Conservation (phyloP, 257 asterid species). For the Voacanga thouarsii region DNA sequence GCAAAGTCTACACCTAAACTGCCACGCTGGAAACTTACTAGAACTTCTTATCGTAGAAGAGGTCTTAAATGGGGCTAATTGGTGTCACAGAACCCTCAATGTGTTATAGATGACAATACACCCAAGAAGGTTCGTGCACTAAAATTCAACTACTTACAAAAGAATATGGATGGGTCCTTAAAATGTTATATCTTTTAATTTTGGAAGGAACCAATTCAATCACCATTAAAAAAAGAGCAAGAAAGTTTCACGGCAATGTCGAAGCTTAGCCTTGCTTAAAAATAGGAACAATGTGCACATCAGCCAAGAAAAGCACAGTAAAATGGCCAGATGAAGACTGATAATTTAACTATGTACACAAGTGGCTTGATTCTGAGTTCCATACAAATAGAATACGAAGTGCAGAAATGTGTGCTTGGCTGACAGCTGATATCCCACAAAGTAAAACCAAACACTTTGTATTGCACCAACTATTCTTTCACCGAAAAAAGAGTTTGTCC, state of each 20-base stretch:
- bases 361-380: background rate
- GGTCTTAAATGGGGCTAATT: background rate
- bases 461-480: background rate
- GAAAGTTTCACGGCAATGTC: background rate
- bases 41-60: background rate
- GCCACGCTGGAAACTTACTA: background rate
- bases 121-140: background rate
- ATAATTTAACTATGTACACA: background rate
- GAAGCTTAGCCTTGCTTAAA: background rate
- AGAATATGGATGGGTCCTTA: background rate
- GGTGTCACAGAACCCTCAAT: background rate
- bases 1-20: background rate
- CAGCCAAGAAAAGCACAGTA: background rate
- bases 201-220: background rate
- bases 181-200: background rate
- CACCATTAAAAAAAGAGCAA: background rate
- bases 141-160: background rate
- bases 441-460: background rate
- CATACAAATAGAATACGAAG: background rate
- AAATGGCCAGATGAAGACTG: background rate
- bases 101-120: background rate
- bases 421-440: background rate
- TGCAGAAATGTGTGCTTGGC: background rate
- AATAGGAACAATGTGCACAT: background rate
- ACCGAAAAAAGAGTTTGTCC: too few species aligned